These are phyloP conservation scores for Venturia effusa DNA, from an alignment of 2,329 filamentous ascomycete species.

Conservation along the genomic window DNA sequence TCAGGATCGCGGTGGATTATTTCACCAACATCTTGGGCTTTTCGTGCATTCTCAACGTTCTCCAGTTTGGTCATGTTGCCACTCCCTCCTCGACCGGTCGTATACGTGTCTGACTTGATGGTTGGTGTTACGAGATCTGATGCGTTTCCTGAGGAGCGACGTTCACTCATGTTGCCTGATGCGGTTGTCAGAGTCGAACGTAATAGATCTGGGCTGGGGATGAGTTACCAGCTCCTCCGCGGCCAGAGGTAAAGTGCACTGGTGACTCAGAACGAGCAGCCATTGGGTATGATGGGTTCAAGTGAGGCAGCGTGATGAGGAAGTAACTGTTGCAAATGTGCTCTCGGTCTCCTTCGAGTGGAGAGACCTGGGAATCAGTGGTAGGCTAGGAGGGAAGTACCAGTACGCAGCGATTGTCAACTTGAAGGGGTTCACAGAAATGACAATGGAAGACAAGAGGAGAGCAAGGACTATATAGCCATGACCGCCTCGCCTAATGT, in stretches of 20 bases:
- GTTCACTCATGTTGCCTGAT: slow-evolving; percentile 35
- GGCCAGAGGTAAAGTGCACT: slow-evolving; percentile 41
- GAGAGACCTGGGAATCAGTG: neutral
- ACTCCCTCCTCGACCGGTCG: slow-evolving; percentile 77
- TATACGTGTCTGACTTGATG: slow-evolving; percentile 74
- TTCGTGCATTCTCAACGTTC: slow-evolving; percentile 56
- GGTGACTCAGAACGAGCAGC: neutral
- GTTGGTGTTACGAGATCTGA: slow-evolving; percentile 70
- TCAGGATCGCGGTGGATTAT: slow-evolving; percentile 38
- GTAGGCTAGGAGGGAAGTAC: neutral
- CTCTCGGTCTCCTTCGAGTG: neutral
- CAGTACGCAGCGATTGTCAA: neutral
- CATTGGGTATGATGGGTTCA: neutral
- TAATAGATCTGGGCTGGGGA: neutral
- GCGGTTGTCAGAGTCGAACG: neutral
- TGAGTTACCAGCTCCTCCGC: slow-evolving; percentile 57
- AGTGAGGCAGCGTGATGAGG: neutral
- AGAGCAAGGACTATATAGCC: neutral
- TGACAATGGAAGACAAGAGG: neutral
- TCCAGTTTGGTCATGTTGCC: slow-evolving; percentile 82
- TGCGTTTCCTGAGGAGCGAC: slow-evolving; percentile 24
- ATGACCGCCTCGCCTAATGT: neutral
- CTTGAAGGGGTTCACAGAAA: neutral
- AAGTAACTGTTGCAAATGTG: neutral
- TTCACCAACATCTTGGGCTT: slow-evolving; percentile 71